phyloP scores from a whole-genome alignment of 805 yeast species.

The Blastobotrys peoriensis region DNA sequence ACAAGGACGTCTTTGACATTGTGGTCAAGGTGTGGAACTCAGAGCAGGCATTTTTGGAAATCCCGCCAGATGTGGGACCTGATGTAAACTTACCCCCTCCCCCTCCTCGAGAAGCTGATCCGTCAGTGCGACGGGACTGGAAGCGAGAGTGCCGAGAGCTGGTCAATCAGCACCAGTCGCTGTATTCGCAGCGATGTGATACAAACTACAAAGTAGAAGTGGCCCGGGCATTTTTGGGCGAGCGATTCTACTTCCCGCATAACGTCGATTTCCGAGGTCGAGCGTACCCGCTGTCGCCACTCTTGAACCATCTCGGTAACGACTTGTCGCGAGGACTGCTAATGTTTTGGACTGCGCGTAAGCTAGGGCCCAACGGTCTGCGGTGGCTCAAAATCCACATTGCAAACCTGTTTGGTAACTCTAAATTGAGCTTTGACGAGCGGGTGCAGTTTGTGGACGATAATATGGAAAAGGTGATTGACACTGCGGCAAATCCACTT shows the following conservation, averaged over 20 bases:
- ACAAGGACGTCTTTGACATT: constrained; percentile 59
- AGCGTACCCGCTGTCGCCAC: constrained; percentile 60
- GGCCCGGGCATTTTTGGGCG: constrained; percentile 82
- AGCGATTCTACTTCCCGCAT: constrained; percentile 55
- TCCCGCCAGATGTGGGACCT: constrained; percentile 51
- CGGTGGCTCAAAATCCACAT: constrained; percentile 57
- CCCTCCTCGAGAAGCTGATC: constrained; percentile 66
- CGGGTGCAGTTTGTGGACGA: constrained; percentile 46
- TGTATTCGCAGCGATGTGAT: constrained; percentile 88
- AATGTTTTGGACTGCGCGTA: constrained; percentile 53
- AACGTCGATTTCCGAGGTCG: constrained; percentile 60
- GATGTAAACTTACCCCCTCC: constrained; percentile 45
- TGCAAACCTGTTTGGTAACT: constrained; percentile 54
- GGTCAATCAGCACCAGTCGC: constrained; percentile 55
- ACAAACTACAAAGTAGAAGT: constrained; percentile 89
- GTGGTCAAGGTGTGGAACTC: constrained; percentile 82
- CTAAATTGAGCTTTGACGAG: constrained; percentile 47
- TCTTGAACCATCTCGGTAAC: constrained; percentile 56
- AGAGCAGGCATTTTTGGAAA: constrained; percentile 66
- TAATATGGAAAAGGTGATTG: constrained; percentile 38
- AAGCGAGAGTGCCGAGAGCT: constrained; percentile 52
- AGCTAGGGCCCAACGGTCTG: constrained; percentile 47
- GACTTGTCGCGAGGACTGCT: constrained; percentile 55
- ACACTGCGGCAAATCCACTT: constrained; percentile 45
- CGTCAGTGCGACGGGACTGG: constrained; percentile 63